Evolutionary conservation across 352 stramenopile species (phyloP), one percentile per base, ranked within the genome.

Genomic region (Pythium rishiriense): DNA sequence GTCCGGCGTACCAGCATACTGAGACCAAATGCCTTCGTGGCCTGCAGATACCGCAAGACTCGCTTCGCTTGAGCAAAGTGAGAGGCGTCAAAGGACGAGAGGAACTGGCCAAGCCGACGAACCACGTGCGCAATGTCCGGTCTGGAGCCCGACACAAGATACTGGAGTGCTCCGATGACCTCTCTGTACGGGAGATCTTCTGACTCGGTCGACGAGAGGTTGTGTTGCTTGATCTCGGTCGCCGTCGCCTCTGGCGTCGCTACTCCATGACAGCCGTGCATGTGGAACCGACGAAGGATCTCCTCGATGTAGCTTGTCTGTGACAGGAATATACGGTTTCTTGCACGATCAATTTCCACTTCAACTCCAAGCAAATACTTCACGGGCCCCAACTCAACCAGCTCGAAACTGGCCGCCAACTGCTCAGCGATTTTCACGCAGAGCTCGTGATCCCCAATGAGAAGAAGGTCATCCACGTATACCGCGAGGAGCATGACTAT

Each of bases 51-150:
- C 15, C 55, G 54, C 7, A 68, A 45, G 6, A 69, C 62, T 19
- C 50, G 62, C 53, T 58, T 64, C 1, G 47, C 62, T 41, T 56
- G 11, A 15, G n/a, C 31, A 49, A 42, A 63, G 31, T 69, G 54
- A 17, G 28, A 17, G 3, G 1, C 6, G 9, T 52, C 31, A 19
- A 56, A 52, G 28, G 29, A 46, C 7, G 35, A n/a, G 7, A 53
- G 28, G 33, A 41, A 69, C 53, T 64, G 53, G 3, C 62, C 62
- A 2, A 74, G 53, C 14, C 50, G 45, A 46, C 66, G 48, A 7
- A 62, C 56, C 4, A 50, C 56, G 31, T 66, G 60, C 12, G 68
- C 52, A 42, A 74, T 61, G 29, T 74, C 68, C 1, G 68, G 58
- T 4, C 68, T 33, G 0, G 68, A 65, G 52, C 63, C 66, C 24